Evolutionary conservation across 2,329 filamentous ascomycete genomes (phyloP), one percentile per base, ranked within the genome.

Genomic region (Aureobasidium sp.): DNA sequence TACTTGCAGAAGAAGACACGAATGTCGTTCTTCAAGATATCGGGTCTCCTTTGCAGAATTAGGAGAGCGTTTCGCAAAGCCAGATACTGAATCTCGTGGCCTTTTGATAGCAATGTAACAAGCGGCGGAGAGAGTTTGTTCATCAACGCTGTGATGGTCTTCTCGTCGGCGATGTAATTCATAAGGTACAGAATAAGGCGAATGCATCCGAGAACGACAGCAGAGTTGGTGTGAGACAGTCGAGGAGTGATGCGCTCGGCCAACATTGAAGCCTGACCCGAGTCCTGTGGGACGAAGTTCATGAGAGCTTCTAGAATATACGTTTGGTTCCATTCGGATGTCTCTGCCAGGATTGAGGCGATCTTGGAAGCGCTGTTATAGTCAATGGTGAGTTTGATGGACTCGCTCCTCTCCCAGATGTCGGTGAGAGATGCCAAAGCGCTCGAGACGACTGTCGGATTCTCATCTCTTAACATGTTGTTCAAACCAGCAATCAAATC

Each of bases 1-100:
- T 98, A 98, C 77, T 98, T 98, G 82, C 93, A 98, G 72, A 98
- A 98, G 73, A 98, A 98, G 27, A 98, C 93, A 41, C 93, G 83
- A 58, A 98, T 97, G 69, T 98, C 93, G 70, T 96, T 97, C 58
- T 90, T 83, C 51, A 98, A 72, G 7, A 98, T 91, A 64, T 97
- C 93, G 0, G 93, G 93, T 53, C 91, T 80, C 62, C 91, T 80
- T 68, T 98, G 93, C 49, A 98, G 75, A 61, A 98, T 98, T 12
- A 98, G 77, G 2, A 98, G 78, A 0, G 93, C 93, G 66, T 98
- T 98, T 58, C 93, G 80, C 16, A 98, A 78, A 0, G 93, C 93
- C 6, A 98, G 79, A 66, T 98, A 98, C 68, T 98, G 93, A n/a
- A 98, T 93, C 68, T 98, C 93, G 0, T 93, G 89, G 0, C 91